Percentiles rank a stretch among this genome's conserved stretches.
These are phyloP conservation scores for Hypocreales sp. DNA, from an alignment of 2,329 filamentous ascomycete species.

Conservation along the genomic window DNA sequence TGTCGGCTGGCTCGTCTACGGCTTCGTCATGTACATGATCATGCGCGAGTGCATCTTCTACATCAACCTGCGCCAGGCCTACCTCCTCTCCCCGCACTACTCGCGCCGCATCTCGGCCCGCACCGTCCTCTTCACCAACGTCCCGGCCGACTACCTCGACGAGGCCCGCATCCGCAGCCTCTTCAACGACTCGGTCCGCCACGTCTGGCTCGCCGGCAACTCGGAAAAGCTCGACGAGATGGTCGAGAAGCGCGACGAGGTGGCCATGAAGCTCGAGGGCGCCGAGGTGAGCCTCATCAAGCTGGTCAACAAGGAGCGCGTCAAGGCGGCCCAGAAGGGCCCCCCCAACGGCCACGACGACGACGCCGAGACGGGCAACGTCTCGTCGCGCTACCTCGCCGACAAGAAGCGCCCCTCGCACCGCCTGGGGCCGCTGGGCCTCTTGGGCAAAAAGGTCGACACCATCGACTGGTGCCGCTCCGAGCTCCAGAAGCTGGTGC, in stretches of 20 bases:
- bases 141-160: conserved; percentile 62
- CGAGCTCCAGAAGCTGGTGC: conserved; percentile 36
- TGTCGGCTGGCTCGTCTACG: conserved; percentile 69
- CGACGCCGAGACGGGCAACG: conserved; percentile 48
- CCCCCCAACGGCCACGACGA: conserved; percentile 16
- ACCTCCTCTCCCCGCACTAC: conserved; percentile 73
- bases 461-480: conserved; percentile 73
- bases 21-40: conserved; percentile 79
- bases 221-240: conserved; percentile 60
- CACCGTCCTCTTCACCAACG: conserved; percentile 83
- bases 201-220: conserved; percentile 71
- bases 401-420: conserved; percentile 56
- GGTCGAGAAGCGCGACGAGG: conserved; percentile 60
- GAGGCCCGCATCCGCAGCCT: conserved; percentile 57
- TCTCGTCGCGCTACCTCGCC: conserved; percentile 52
- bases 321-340: conserved; percentile 18
- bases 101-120: conserved; percentile 74
- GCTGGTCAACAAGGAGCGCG: conserved; percentile 26
- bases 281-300: conserved; percentile 74
- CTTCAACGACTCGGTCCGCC: conserved; percentile 65
- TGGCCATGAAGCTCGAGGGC: conserved; percentile 63
- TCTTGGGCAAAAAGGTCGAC: conserved; percentile 54
- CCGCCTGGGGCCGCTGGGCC: conserved; percentile 46
- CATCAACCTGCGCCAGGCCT: conserved; percentile 87
- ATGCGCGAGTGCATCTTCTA: conserved; percentile 85